These are phyloP conservation scores for Lagenaria siceraria DNA, from an alignment of 306 rosid species.

Conservation along the genomic window DNA sequence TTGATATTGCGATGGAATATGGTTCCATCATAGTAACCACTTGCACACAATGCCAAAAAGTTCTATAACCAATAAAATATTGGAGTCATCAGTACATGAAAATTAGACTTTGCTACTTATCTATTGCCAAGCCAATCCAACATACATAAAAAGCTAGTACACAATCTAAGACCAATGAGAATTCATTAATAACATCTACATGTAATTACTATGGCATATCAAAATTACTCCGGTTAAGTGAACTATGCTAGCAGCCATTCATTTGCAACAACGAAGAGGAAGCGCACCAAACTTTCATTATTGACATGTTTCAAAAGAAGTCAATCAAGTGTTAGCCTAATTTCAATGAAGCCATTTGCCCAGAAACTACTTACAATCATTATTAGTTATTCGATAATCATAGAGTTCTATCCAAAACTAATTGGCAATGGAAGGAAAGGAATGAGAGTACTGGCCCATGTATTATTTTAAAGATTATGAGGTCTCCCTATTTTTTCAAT, in stretches of 20 bases:
- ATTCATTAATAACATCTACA: neutral
- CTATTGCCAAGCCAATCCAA: neutral
- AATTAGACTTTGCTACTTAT: neutral
- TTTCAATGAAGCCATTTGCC: neutral
- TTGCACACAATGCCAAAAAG: constrained; percentile 65
- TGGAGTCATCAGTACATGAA: neutral
- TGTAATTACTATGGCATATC: neutral
- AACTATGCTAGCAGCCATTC: neutral
- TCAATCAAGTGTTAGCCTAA: too few relatives aligned
- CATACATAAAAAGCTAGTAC: neutral
- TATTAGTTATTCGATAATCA: too few relatives aligned
- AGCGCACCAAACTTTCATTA: neutral
- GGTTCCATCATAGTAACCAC: constrained; percentile 91
- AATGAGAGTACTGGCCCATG: too few relatives aligned
- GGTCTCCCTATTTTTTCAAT: too few relatives aligned
- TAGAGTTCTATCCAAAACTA: too few relatives aligned
- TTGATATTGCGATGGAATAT: constrained; percentile 89
- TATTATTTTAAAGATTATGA: too few relatives aligned
- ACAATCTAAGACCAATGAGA: neutral
- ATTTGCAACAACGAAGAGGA: neutral
- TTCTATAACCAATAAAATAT: constrained; percentile 35
- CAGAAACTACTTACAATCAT: neutral
- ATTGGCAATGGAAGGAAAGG: too few relatives aligned
- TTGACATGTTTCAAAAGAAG: neutral
- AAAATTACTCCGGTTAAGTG: neutral